Evolutionary conservation across 129 eudicot genomes (phyloP), one percentile per base, ranked within the genome.

Genomic region (Oenanthe sinensis): DNA sequence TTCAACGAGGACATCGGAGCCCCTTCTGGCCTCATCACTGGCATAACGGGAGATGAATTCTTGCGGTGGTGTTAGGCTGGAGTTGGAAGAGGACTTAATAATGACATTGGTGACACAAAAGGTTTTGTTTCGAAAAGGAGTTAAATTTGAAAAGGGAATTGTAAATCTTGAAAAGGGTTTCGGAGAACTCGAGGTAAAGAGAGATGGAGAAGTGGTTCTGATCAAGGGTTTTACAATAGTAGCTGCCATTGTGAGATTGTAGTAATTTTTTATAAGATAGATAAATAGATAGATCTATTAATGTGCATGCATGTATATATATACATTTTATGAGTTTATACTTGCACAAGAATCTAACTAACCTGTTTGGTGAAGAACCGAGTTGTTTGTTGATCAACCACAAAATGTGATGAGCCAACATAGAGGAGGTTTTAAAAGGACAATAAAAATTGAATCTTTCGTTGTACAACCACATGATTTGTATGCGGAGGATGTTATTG

Each of bases 231-330:
- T 73, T 14, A 24, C 20, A n/a, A 14, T 28, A 15, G 55, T 26
- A 2, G 77, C 77, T 47, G 58, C 77, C 77, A 73, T 73, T 44
- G 39, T 73, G 55, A 45, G 52, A 48, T 48, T 48, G 52, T 13
- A 48, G 52, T 15, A 5, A 85, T 89, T 47, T 87, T 73, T 12
- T 89, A 95, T 40, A 89, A 87, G 0, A 74, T 33, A 2, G 97
- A 92, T 33, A 2, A 95, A 92, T 81, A 86, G 60, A 92, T 89
- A 8, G 97, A 91, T 72, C 86, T 92, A 0, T 85, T 81, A 36
- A 92, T 15, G 54, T 48, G 54, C 97, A 40, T 6, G 8, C 11
- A 11, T 49, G 54, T 6, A 48, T 3, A 0, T 10, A 49, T 49
- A 49, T 15, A 49, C 1, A 15, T 48, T 14, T 48, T 16, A 48